Percentiles rank a stretch among this genome's conserved stretches.
These are phyloP conservation scores for Paraleonurus japonicus DNA, from an alignment of 257 asterid genomes.

Conservation along the genomic window DNA sequence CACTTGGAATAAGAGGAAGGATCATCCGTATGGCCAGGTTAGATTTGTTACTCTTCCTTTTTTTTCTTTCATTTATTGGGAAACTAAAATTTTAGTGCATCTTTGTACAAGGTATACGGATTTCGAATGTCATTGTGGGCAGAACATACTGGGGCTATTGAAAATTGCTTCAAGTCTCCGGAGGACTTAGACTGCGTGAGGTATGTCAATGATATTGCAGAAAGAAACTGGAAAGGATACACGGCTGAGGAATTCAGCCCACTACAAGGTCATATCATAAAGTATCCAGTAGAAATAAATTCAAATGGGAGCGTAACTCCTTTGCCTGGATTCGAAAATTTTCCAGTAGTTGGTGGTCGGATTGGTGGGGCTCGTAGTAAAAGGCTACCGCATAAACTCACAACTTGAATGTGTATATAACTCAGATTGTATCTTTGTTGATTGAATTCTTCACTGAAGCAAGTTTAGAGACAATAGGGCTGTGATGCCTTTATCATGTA, in stretches of 20 bases:
- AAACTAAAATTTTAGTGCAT: too few relatives aligned
- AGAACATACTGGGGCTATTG: not conserved
- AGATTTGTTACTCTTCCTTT: not conserved
- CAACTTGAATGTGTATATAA: too few relatives aligned
- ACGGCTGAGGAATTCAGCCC: not conserved
- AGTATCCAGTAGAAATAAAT: not conserved
- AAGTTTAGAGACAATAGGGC: too few relatives aligned
- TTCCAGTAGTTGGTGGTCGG: too few relatives aligned
- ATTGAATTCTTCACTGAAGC: too few relatives aligned
- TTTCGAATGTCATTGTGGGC: not conserved
- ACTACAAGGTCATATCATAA: not conserved
- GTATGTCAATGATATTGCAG: not conserved
- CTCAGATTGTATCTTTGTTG: too few relatives aligned
- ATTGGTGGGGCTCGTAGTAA: too few relatives aligned
- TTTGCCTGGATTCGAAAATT: too few relatives aligned
- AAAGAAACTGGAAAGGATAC: not conserved
- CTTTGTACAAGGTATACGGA: not conserved
- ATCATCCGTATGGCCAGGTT: not conserved
- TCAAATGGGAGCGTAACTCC: not conserved
- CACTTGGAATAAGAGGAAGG: not conserved
- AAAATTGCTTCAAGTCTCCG: not conserved
- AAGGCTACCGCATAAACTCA: too few relatives aligned
- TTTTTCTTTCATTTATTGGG: not conserved
- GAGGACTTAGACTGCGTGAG: not conserved
- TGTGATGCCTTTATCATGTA: too few relatives aligned